Base-by-base conservation (phyloP, 305 asterid species). In the Plantago coronopus region DNA sequence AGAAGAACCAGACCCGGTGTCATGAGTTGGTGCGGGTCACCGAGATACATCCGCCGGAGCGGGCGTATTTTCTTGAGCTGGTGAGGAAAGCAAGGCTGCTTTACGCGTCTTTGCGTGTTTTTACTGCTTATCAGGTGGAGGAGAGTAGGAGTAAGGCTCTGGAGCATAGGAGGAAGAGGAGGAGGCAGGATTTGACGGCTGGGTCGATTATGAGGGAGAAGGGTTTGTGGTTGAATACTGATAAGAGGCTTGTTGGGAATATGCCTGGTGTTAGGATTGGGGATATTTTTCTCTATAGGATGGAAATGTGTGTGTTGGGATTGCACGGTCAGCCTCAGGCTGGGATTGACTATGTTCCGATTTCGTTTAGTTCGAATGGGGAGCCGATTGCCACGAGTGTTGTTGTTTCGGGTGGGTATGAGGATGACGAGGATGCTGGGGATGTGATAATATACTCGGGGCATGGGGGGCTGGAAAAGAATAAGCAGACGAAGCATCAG, bases 381-480 rank as follows among this genome's bases (percentile, higher is more conserved):
- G 96, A 93, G 74, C 98, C 98, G 0, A 83, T 93, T 8, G 98
- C 98, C 0, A 93, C 98, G 0, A 93, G 98, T 70, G 71, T 93
- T 40, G 85, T 89, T 17, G 95, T 89, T 34, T 93, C 95, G 0
- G 98, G 98, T 19, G 98, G 98, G 4, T 91, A 91, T 13, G 98
- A 91, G 69, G 97, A 91, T 34, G 95, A 91, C 38, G 95, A 79
- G 54, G 97, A 90, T 68, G 68, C 77, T 0, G 93, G 93, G 22
- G 94, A 85, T 27, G 96, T 78, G 71, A 83, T 93, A 14, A 68
- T 93, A 2, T 93, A 93, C 29, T 86, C 99, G 0, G 99, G 99
- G 29, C 99, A 93, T 7, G 99, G 99, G 25, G 99, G 99, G 27
- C 99, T 89, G 76, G 97, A 87, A 64, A 53, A 25, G n/a, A 53